Evolutionary conservation across 1,284 basidiomycete species (phyloP).

Genomic region (Cryptococcus wingfieldii): DNA sequence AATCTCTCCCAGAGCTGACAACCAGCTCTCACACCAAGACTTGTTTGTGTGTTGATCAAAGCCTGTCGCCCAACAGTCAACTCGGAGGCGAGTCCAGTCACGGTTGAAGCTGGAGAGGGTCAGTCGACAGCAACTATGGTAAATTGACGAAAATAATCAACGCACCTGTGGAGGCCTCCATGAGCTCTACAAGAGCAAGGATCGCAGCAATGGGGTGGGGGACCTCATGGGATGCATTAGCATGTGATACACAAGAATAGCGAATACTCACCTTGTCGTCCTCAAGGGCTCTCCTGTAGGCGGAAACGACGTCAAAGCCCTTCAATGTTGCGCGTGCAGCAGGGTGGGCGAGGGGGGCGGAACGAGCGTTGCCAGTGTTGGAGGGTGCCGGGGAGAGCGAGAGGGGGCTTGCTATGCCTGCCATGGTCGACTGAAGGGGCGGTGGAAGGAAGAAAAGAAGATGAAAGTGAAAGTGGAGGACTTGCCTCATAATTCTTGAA

Average conservation of each 20-base stretch:
- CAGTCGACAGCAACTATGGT: neutral
- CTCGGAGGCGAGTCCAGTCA: slow-evolving; percentile 44
- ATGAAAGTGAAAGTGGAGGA: slow-evolving; percentile 4
- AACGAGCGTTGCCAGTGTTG: neutral
- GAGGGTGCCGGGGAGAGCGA: slow-evolving; percentile 14
- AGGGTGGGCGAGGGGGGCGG: neutral
- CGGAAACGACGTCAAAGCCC: slow-evolving; percentile 42
- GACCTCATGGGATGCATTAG: slow-evolving; percentile 15
- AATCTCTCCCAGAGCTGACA: slow-evolving; percentile 49
- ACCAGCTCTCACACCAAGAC: slow-evolving; percentile 46
- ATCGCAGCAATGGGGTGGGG: slow-evolving; percentile 51
- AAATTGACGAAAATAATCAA: neutral
- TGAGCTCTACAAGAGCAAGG: slow-evolving; percentile 45
- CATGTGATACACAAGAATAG: neutral
- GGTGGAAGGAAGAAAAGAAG: slow-evolving; percentile 1
- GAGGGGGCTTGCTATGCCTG: slow-evolving; percentile 11
- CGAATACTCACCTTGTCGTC: slow-evolving; percentile 40
- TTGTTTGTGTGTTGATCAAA: slow-evolving; percentile 41
- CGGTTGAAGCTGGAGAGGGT: slow-evolving; percentile 34
- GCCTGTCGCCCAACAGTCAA: slow-evolving; percentile 34
- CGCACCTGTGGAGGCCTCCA: slow-evolving; percentile 47
- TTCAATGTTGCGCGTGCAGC: slow-evolving; percentile 1
- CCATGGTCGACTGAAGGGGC: neutral
- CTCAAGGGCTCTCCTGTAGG: slow-evolving; percentile 40
- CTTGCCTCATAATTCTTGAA: neutral